These are phyloP conservation scores for Brettanomyces nanus DNA, from an alignment of 805 yeast genomes.

Conservation along the genomic window DNA sequence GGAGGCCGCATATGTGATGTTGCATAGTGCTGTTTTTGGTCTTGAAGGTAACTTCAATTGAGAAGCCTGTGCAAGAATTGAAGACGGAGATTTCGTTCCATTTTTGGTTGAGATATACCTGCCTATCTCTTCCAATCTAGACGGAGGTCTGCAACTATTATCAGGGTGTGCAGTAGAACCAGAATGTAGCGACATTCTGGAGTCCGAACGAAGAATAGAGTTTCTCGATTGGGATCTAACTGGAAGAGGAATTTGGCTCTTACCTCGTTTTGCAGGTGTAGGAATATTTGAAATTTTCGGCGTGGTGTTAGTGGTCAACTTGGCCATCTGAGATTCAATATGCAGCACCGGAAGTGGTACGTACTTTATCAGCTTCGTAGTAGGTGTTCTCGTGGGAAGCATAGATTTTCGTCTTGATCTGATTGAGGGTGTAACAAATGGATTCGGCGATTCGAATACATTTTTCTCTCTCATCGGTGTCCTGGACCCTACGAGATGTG, in stretches of 20 bases:
- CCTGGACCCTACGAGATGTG: not conserved
- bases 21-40: conserved; percentile 1
- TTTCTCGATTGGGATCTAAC: conserved; percentile 18
- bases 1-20: too few relatives aligned
- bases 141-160: conserved; percentile 7
- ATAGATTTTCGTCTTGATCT: conserved; percentile 9
- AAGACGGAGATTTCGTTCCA: conserved; percentile 10
- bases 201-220: conserved; percentile 13
- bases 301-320: not conserved
- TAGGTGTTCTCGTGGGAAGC: conserved; percentile 9
- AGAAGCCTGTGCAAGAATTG: not conserved
- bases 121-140: conserved; percentile 9
- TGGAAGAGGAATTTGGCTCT: conserved; percentile 20
- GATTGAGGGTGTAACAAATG: conserved; percentile 24
- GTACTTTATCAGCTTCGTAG: conserved; percentile 11
- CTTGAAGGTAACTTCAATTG: not conserved
- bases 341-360: conserved; percentile 18
- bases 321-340: not conserved
- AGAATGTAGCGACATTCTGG: conserved; percentile 2
- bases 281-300: not conserved
- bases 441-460: conserved; percentile 17
- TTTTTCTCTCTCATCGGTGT: conserved; percentile 1
- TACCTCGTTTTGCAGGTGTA: not conserved
- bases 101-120: conserved; percentile 6
- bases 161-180: not conserved